Evolutionary conservation across 2,329 filamentous ascomycete species (phyloP), one percentile per base, ranked within the genome.

Genomic region (Apiospora phragmitis): DNA sequence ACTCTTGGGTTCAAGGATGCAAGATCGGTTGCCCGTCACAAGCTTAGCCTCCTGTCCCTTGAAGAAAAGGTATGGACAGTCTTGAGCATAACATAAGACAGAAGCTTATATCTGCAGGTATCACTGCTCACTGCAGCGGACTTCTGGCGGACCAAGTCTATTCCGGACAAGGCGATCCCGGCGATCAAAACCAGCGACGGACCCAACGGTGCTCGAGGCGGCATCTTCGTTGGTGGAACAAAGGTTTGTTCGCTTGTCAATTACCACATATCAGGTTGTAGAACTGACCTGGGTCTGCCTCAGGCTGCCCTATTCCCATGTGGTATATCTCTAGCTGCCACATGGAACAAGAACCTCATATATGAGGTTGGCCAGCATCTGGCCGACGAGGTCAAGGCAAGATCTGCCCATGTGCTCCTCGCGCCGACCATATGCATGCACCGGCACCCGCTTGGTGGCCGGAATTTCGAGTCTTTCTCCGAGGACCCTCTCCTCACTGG

Each of bases 401-500:
- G 93, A 76, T 92, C 92, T 7, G 91, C 92, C 38, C 87, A 94
- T 71, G 87, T 95, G 43, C 84, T 95, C 5, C 86, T 95, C 11
- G 93, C 91, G 0, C 93, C 93, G 2, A 95, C 93, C 0, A 90
- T 94, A 43, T 94, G 93, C 82, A 91, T 94, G 85, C 93, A 96
- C 76, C 89, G 94, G 21, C 93, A 93, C 67, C 94, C 94, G 0
- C 85, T 96, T 0, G 93, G 93, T n/a, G 94, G 94, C 24, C 88
- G 94, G 71, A 94, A 94, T 73, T 97, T 96, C 75, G 94, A 97
- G 81, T 94, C 93, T 0, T 96, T 94, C 79, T 94, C 92, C 0
- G 94, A 96, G 79, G 94, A 96, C 74, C 93, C 93, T 0, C 87
- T 91, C 12, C 85, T 97, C 6, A 93, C 93, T 0, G 93, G 93